Evolutionary conservation across 768 basidiomycete genomes (phyloP).

Genomic region (Amanita molliuscula): DNA sequence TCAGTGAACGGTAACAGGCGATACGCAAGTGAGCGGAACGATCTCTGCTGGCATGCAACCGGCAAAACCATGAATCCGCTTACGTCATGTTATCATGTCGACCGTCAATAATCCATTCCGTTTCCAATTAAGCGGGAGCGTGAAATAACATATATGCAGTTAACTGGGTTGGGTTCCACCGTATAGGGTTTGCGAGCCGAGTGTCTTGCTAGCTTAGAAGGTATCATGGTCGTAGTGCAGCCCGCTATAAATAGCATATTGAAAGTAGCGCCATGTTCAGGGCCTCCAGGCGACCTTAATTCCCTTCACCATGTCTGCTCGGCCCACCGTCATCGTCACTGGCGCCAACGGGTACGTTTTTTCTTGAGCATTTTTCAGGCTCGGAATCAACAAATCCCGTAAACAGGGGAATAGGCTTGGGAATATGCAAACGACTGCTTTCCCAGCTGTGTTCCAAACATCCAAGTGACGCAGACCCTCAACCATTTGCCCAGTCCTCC

Average conservation of each 20-base stretch:
- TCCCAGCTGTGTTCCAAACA: slow-evolving; percentile 45
- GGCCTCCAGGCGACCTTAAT: not conserved
- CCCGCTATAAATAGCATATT: not conserved
- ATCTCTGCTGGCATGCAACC: no score
- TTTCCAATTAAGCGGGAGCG: no score
- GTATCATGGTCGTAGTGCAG: no score
- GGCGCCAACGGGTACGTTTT: slow-evolving; percentile 53
- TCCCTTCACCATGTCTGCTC: slow-evolving; percentile 18
- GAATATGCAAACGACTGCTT: slow-evolving; percentile 72
- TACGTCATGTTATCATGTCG: no score
- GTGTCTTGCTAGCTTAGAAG: no score
- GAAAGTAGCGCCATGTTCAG: slow-evolving; percentile 7
- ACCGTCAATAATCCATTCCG: no score
- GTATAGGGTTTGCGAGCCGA: no score
- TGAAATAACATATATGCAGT: no score
- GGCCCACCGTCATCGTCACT: slow-evolving; percentile 54
- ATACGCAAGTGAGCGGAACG: no score
- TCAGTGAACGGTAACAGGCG: no score
- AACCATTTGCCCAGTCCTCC: slow-evolving; percentile 25
- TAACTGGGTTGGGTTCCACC: no score
- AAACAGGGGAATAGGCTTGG: slow-evolving; percentile 72
- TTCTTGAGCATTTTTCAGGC: not conserved
- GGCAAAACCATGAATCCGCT: no score
- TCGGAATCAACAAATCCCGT: not conserved
- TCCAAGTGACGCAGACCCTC: slow-evolving; percentile 42